Conservation (phyloP, 2,329 filamentous ascomycete species). For the Colletotrichum lini region DNA sequence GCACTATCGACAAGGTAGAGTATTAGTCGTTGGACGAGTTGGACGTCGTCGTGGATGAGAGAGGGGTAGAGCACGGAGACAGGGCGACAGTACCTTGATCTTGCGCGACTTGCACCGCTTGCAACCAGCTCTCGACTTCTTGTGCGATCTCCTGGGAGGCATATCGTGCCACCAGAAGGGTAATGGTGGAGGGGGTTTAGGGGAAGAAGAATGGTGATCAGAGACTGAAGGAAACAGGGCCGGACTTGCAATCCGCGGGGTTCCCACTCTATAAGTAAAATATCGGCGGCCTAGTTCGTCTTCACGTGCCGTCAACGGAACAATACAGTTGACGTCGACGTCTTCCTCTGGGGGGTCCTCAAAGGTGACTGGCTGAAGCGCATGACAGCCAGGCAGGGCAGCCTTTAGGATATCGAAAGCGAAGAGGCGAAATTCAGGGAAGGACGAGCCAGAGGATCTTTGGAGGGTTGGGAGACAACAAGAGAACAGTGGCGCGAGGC, state of each 20-base stretch:
- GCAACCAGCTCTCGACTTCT: conserved; percentile 78
- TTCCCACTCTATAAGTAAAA: conserved; percentile 35
- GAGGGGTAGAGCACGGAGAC: neutral
- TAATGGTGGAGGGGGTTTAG: neutral
- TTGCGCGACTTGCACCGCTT: conserved; percentile 77
- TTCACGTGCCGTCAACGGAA: conserved; percentile 34
- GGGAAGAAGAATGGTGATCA: neutral
- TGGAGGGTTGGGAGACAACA: conserved; percentile 15
- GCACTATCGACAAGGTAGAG: conserved; percentile 59
- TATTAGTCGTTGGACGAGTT: neutral
- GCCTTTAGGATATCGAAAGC: conserved; percentile 7
- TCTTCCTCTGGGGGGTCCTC: conserved; percentile 18
- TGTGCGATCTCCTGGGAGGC: conserved; percentile 77
- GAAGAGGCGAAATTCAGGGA: neutral
- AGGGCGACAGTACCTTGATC: conserved; percentile 70
- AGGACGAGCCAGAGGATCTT: conserved; percentile 18
- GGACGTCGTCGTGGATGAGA: neutral
- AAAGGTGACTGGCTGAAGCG: conserved; percentile 15
- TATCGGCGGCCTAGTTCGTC: conserved; percentile 3
- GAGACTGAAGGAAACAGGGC: neutral
- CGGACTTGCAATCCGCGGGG: neutral
- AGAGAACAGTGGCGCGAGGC: conserved; percentile 6
- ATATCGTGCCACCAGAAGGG: conserved; percentile 54
- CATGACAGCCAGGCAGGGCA: conserved; percentile 29
- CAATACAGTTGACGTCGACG: conserved; percentile 24